A percentile compares a stretch with the other conserved stretches of the same genome.
phyloP scores from a whole-genome alignment of 1,284 basidiomycete species.

The Sporisorium exsertum region DNA sequence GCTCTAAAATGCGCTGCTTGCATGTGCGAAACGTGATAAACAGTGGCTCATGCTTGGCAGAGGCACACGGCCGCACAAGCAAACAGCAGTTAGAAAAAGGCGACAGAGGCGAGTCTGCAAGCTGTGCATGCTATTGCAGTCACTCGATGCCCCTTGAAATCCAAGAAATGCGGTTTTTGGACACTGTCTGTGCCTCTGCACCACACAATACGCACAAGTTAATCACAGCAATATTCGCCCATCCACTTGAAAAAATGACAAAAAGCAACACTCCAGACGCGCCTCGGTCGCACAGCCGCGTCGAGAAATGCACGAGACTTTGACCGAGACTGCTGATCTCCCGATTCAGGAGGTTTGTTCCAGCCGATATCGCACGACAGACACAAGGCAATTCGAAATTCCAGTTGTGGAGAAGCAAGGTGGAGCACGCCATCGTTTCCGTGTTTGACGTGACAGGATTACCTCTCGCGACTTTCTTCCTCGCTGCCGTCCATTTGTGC shows the following conservation, averaged over 20 bases:
- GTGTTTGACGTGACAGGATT: conserved; percentile 35
- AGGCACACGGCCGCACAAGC: conserved; percentile 6
- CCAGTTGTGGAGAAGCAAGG: background rate
- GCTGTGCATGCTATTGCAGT: background rate
- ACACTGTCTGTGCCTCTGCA: background rate
- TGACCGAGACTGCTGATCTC: background rate
- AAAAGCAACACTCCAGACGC: too few species aligned
- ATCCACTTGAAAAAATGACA: too few species aligned
- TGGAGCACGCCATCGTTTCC: conserved; percentile 29
- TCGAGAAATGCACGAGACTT: conserved; percentile 3
- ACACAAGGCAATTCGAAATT: background rate
- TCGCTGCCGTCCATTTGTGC: background rate
- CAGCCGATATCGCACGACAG: conserved; percentile 13
- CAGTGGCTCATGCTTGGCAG: conserved; percentile 1
- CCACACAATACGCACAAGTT: background rate
- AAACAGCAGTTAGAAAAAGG: background rate
- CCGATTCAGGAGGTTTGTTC: too few species aligned
- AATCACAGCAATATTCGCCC: too few species aligned
- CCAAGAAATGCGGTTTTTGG: background rate
- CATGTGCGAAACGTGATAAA: background rate
- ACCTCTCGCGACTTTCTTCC: background rate
- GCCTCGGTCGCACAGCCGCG: background rate
- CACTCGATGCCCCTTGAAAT: background rate
- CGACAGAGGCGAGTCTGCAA: background rate
- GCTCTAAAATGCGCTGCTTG: background rate